Percentiles rank a stretch among this genome's conserved stretches.
phyloP scores from a whole-genome alignment of 2,329 filamentous ascomycete genomes.

The Exophiala calicioides region DNA sequence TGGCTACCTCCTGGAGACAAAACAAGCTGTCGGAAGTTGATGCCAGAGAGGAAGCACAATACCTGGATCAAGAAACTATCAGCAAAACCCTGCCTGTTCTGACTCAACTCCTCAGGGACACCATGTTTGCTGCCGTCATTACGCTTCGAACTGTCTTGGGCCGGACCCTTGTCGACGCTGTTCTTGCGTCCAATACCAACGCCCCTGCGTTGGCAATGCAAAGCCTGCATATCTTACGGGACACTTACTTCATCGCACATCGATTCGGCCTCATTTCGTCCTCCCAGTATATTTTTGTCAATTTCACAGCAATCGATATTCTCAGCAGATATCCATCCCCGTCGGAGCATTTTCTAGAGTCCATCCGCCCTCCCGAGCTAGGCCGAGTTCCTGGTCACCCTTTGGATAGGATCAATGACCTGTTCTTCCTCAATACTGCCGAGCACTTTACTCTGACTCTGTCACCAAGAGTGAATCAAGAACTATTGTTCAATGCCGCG shows the following conservation, averaged over 20 bases:
- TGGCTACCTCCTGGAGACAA: constrained; percentile 72
- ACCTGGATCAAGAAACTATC: constrained; percentile 65
- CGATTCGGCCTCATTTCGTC: constrained; percentile 72
- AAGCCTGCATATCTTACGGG: constrained; percentile 71
- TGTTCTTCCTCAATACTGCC: constrained; percentile 84
- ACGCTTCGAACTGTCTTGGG: constrained; percentile 73
- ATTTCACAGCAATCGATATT: constrained; percentile 78
- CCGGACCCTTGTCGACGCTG: constrained; percentile 60
- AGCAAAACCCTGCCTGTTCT: constrained; percentile 68
- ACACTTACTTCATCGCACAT: constrained; percentile 78
- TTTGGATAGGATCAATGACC: constrained; percentile 71
- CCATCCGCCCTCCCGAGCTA: constrained; percentile 58
- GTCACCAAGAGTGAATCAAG: constrained; percentile 66
- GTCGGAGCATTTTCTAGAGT: constrained; percentile 65
- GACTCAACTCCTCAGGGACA: constrained; percentile 73
- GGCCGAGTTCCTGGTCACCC: constrained; percentile 63
- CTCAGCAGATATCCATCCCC: constrained; percentile 69
- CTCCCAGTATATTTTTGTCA: constrained; percentile 81
- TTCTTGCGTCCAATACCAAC: constrained; percentile 56
- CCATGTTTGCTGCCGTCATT: constrained; percentile 73
- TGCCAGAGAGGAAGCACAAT: constrained; percentile 62
- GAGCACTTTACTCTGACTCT: constrained; percentile 78
- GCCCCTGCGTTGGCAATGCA: constrained; percentile 70
- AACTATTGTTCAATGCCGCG: constrained; percentile 72
- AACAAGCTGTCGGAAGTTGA: constrained; percentile 75